Evolutionary conservation across 176 grass and related monocot genomes (phyloP).

Genomic region (Carex scoparia): DNA sequence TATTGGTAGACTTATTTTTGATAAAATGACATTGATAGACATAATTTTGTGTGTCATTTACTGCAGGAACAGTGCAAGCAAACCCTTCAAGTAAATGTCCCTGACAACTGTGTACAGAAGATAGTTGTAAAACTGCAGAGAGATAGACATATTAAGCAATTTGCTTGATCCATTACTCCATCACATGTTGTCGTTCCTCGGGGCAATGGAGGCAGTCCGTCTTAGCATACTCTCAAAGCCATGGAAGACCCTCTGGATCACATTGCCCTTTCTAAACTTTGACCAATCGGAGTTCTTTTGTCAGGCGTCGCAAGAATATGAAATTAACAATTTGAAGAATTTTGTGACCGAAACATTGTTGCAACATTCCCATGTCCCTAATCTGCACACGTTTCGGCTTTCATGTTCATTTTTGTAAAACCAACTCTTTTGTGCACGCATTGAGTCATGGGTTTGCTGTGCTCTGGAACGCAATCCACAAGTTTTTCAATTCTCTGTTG

Average conservation of each 20-base stretch:
- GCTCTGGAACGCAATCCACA: not conserved
- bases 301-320: no score
- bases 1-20: no score
- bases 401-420: not conserved
- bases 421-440: no score
- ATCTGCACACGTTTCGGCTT: not conserved
- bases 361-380: not conserved
- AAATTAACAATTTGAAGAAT: not conserved
- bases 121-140: no score
- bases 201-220: not conserved
- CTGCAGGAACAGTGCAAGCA: no score
- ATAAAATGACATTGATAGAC: no score
- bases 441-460: not conserved
- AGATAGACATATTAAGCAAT: no score
- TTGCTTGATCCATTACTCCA: not conserved
- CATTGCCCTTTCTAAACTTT: not conserved
- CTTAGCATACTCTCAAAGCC: not conserved
- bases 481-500: not conserved
- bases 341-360: not conserved
- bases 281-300: not conserved
- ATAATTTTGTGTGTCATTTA: no score
- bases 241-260: not conserved
- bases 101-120: no score
- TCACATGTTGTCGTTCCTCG: not conserved
- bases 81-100: no score